These are phyloP conservation scores for Syncephalastrum contaminatum DNA, from an alignment of 371 early-diverging fungal species.

Conservation along the genomic window DNA sequence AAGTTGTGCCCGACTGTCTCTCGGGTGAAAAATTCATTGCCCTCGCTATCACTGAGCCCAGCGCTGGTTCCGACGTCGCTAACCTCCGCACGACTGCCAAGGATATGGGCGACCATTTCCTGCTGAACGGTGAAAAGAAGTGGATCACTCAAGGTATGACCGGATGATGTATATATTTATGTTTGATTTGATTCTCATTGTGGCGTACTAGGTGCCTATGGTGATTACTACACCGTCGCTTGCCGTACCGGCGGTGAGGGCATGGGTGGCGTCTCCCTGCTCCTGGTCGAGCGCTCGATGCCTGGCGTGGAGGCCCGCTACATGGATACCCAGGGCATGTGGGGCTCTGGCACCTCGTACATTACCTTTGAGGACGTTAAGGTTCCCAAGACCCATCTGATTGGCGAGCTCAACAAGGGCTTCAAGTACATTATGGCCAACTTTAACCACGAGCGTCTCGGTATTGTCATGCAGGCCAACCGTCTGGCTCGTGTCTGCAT, in stretches of 20 bases:
- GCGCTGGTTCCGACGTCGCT: slow-evolving; percentile 82
- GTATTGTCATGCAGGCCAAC: slow-evolving; percentile 81
- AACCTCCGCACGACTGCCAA: slow-evolving; percentile 72
- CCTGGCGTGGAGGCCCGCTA: slow-evolving; percentile 80
- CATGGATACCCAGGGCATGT: slow-evolving; percentile 74
- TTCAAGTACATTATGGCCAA: slow-evolving; percentile 83
- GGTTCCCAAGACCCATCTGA: slow-evolving; percentile 79
- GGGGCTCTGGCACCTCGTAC: slow-evolving; percentile 80
- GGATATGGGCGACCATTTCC: slow-evolving; percentile 69
- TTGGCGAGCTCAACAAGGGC: slow-evolving; percentile 86
- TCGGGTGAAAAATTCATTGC: slow-evolving; percentile 79
- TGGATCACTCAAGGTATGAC: slow-evolving; percentile 82
- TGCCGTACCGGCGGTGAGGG: slow-evolving; percentile 80
- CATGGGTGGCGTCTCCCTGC: slow-evolving; percentile 80
- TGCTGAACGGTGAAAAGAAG: slow-evolving; percentile 88
- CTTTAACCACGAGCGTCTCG: slow-evolving; percentile 78
- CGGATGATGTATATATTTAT: too few relatives aligned
- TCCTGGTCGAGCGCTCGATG: slow-evolving; percentile 76
- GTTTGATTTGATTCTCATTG: slow-evolving; percentile 40
- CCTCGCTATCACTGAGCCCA: slow-evolving; percentile 70
- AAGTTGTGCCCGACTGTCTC: slow-evolving; percentile 70
- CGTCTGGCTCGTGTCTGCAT: slow-evolving; percentile 85
- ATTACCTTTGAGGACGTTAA: slow-evolving; percentile 84
- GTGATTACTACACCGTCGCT: slow-evolving; percentile 69
- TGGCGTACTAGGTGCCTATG: slow-evolving; percentile 60